Evolutionary conservation across 192 early-diverging fungal genomes (phyloP).

Genomic region (Backusella macrospora): DNA sequence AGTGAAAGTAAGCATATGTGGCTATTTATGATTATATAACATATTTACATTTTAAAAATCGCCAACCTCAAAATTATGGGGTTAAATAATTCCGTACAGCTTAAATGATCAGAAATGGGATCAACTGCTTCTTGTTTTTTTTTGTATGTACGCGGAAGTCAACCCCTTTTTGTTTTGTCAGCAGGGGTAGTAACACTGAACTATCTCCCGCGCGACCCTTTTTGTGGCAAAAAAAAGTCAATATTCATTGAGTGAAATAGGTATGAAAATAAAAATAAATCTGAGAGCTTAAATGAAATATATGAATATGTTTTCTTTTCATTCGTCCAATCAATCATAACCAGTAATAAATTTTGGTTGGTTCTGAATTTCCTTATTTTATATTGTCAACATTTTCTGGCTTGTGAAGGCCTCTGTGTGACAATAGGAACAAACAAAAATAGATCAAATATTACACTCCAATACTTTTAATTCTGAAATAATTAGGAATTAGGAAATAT

Average conservation of each 20-base stretch:
- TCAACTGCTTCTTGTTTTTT: background rate
- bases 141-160: background rate
- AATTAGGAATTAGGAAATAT: background rate
- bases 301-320: background rate
- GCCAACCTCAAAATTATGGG: conserved; percentile 3
- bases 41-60: background rate
- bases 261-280: background rate
- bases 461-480: background rate
- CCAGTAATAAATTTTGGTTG: background rate
- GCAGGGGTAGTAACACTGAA: conserved; percentile 5
- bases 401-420: background rate
- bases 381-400: conserved; percentile 1
- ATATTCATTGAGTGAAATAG: background rate
- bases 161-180: conserved; percentile 7
- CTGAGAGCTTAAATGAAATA: conserved; percentile 1
- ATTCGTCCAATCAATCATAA: conserved; percentile 8
- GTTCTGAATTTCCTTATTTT: background rate
- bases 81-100: background rate
- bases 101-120: conserved; percentile 4
- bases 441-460: background rate
- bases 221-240: background rate
- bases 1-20: background rate
- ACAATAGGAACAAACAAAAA: background rate
- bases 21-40: conserved; percentile 1
- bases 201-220: conserved; percentile 3